phyloP scores from a whole-genome alignment of 495 filamentous ascomycete genomes.

The Trichoderma virens region DNA sequence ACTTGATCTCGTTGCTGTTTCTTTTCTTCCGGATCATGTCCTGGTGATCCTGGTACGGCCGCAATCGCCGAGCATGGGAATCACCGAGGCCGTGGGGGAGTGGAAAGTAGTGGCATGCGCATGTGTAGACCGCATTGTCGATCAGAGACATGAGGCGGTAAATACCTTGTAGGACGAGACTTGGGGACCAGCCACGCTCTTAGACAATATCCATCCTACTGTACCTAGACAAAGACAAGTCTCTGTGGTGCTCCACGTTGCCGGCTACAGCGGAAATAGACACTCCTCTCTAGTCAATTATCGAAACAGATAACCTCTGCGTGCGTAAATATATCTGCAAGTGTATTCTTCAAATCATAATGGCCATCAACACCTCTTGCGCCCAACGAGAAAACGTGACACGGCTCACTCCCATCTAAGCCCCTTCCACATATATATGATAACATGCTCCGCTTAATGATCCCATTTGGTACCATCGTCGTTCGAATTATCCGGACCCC shows the following conservation, averaged over 20 bases:
- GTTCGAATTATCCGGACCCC: not conserved
- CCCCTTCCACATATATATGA: not conserved
- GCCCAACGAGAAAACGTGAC: not conserved
- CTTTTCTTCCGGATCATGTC: not conserved
- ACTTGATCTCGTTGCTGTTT: not conserved
- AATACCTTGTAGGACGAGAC: no score
- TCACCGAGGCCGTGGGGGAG: not conserved
- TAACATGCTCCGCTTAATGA: not conserved
- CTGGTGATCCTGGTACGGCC: not conserved
- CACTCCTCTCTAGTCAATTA: not conserved
- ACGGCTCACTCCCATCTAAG: not conserved
- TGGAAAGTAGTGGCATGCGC: no score
- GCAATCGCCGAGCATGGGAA: not conserved
- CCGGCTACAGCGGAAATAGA: not conserved
- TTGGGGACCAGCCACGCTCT: no score
- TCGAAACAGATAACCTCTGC: not conserved
- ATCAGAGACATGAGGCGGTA: no score
- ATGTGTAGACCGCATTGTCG: no score
- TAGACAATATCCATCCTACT: no score
- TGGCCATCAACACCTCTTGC: not conserved
- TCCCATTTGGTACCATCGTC: not conserved
- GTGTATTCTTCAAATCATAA: not conserved
- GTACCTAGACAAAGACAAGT: no score
- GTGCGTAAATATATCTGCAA: conserved; percentile 1
- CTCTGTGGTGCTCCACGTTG: not conserved